These are phyloP conservation scores for Neonectria ditissima DNA, from an alignment of 2,329 filamentous ascomycete genomes.

Conservation along the genomic window DNA sequence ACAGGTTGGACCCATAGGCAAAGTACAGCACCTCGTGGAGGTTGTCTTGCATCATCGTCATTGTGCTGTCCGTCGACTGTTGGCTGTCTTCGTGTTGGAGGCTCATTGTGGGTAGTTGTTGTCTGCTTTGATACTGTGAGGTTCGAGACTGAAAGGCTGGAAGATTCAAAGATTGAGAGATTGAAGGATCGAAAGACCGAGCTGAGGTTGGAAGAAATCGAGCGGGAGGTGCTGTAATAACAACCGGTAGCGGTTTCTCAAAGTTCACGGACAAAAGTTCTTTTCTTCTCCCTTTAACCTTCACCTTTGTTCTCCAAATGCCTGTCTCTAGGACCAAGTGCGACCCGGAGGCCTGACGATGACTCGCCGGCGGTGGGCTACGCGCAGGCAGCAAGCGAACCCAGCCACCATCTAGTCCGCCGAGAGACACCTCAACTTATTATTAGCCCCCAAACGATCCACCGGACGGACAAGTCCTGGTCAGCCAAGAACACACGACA, in stretches of 20 bases:
- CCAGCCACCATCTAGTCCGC: neutral
- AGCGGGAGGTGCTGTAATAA: neutral
- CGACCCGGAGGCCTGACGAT: slow-evolving; percentile 17
- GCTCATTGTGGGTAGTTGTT: slow-evolving; percentile 37
- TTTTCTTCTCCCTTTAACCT: neutral
- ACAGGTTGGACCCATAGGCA: slow-evolving; percentile 78
- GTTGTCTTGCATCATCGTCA: slow-evolving; percentile 51
- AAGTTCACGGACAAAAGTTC: neutral
- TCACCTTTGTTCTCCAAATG: neutral
- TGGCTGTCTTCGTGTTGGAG: slow-evolving; percentile 46
- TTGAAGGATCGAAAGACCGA: neutral
- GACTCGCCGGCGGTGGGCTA: slow-evolving; percentile 1
- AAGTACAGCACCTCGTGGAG: slow-evolving; percentile 67
- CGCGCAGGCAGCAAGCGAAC: slow-evolving; percentile 25
- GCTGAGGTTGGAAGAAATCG: neutral
- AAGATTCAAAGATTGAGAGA: neutral
- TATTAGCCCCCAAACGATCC: slow-evolving; percentile 19
- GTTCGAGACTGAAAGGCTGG: no score
- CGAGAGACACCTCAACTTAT: neutral
- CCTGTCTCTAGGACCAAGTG: neutral
- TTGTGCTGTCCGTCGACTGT: slow-evolving; percentile 50
- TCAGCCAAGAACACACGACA: neutral
- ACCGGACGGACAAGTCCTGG: neutral
- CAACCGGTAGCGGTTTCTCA: neutral
- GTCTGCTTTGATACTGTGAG: neutral